phyloP scores from a whole-genome alignment of 2,329 filamentous ascomycete species.

The Calonectria henricotiae region DNA sequence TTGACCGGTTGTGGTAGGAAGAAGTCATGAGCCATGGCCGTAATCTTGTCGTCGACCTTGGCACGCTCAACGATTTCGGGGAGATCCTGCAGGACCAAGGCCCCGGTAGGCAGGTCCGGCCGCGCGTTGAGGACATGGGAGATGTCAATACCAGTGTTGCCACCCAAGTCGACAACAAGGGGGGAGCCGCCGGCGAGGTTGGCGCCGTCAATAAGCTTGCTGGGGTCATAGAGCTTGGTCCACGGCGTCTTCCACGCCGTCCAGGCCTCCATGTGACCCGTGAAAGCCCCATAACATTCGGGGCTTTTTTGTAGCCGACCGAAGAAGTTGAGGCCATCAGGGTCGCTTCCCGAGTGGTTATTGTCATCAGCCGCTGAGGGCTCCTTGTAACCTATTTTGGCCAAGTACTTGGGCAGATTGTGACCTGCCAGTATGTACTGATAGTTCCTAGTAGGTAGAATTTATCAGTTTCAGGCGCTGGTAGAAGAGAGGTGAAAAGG shows the following conservation, averaged over 20 bases:
- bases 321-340: conserved; percentile 43
- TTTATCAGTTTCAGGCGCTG: background rate
- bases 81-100: conserved; percentile 41
- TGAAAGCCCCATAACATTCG: conserved; percentile 43
- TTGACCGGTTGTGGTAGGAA: conserved; percentile 40
- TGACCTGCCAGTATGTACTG: conserved; percentile 43
- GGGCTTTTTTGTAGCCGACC: conserved; percentile 42
- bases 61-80: conserved; percentile 38
- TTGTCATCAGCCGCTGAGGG: conserved; percentile 35
- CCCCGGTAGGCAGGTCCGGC: conserved; percentile 33
- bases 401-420: conserved; percentile 43
- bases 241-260: conserved; percentile 44
- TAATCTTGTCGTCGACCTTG: conserved; percentile 38
- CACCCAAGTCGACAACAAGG: conserved; percentile 43
- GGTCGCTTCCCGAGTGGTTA: conserved; percentile 36
- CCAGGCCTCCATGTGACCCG: conserved; percentile 44
- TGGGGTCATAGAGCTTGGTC: conserved; percentile 43
- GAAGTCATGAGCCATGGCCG: conserved; percentile 41
- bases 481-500: accelerated
- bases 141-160: conserved; percentile 44
- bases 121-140: conserved; percentile 26
- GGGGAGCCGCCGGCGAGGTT: conserved; percentile 30
- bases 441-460: conserved; percentile 32
- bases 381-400: conserved; percentile 37
- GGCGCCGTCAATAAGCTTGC: conserved; percentile 33